Base-by-base conservation (phyloP, 2,329 filamentous ascomycete genomes). In the Penicillium verrucosum region DNA sequence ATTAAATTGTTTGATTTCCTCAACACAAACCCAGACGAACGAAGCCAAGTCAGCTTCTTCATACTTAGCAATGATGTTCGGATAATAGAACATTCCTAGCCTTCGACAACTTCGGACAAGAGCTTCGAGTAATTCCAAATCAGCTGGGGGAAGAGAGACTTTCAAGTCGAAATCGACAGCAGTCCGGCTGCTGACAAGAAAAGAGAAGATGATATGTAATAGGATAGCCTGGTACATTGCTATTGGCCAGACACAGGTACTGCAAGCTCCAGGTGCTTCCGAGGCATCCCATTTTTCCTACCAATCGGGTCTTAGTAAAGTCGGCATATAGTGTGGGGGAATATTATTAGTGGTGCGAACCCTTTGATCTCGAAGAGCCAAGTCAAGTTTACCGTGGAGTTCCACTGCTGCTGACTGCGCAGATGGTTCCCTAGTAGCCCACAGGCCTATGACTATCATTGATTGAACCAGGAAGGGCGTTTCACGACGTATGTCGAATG, bases 151-250 rank as follows among this genome's bases (percentile, higher is more conserved):
- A 2, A 66, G 23, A 38, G 53, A 51, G 1, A 54, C 23, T 14
- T 57, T 63, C 4, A 69, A 30, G 21, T 65, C 60, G 2, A 64
- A 43, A 12, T 59, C 43, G 2, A 64, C 23, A 11, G 25, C 7
- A 23, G 40, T 34, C 1, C 40, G 34, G 25, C 55, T 29, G 12
- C 53, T 54, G 4, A 30, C 37, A 0, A 66, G 34, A 1, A 67
- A 21, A 25, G 68, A 56, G 48, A 71, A 69, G 14, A 73, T 67
- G 8, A 69, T 59, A 51, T 72, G 65, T 1, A 73, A 51, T 16
- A 73, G 48, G 27, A 73, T 68, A 14, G 67, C 66, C 59, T 73
- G 70, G 23, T 71, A 73, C 8, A 62, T 70, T 3, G 70, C 53
- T 9, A 73, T 63, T n/a, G 70, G 70, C 65, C 68, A 72, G 21